Evolutionary conservation across 352 stramenopile species (phyloP).

Genomic region (Globisporangium paddicum): DNA sequence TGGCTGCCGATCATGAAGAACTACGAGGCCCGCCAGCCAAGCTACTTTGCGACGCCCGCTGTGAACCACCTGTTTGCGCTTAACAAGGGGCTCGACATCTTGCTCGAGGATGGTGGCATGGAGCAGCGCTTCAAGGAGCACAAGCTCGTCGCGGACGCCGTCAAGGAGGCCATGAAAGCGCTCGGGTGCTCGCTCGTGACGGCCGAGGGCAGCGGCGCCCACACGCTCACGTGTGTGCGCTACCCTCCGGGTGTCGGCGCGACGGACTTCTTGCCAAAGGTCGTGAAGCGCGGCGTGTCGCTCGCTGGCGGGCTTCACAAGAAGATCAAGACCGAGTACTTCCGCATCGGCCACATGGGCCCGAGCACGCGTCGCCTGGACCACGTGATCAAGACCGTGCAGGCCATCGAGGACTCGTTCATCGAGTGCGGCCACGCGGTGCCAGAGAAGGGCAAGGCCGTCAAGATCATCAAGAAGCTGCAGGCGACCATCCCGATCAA

Average conservation of each 20-base stretch:
- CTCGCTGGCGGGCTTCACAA: slow-evolving; percentile 71
- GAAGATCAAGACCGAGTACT: slow-evolving; percentile 83
- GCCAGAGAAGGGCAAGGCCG: slow-evolving; percentile 46
- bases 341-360: slow-evolving; percentile 83
- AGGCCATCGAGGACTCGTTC: slow-evolving; percentile 65
- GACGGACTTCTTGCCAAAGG: slow-evolving; percentile 69
- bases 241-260: slow-evolving; percentile 61
- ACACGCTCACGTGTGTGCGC: slow-evolving; percentile 73
- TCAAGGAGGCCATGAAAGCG: slow-evolving; percentile 66
- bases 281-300: slow-evolving; percentile 63
- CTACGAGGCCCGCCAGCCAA: slow-evolving; percentile 69
- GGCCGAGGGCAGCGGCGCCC: slow-evolving; percentile 36
- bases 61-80: slow-evolving; percentile 78
- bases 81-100: slow-evolving; percentile 59
- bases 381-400: slow-evolving; percentile 68
- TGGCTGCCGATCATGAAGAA: slow-evolving; percentile 85
- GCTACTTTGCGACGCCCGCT: slow-evolving; percentile 73
- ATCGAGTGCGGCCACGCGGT: slow-evolving; percentile 69
- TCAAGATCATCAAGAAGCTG: slow-evolving; percentile 55
- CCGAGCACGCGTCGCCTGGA: slow-evolving; percentile 70
- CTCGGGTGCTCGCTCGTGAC: slow-evolving; percentile 64
- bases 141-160: slow-evolving; percentile 40
- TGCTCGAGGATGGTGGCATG: slow-evolving; percentile 72
- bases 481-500: slow-evolving; percentile 42
- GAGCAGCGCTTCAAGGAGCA: slow-evolving; percentile 76